Evolutionary conservation across 257 asterid genomes (phyloP).

Genomic region (Solanum neorickii): DNA sequence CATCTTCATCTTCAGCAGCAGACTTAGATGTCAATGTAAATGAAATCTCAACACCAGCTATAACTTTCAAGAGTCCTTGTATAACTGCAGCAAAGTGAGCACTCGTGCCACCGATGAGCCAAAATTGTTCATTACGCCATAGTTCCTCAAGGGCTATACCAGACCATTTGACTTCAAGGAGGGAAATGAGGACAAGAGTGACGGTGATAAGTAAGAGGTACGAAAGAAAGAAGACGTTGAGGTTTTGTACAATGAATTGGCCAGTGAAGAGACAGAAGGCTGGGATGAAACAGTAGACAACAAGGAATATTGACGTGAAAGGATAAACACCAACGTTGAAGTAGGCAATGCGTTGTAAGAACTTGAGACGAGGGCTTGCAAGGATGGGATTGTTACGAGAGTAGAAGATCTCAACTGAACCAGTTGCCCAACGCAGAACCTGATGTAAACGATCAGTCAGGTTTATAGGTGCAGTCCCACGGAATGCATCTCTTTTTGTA

Average conservation of each 20-base stretch:
- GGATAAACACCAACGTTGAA: slow-evolving; percentile 95
- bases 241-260: slow-evolving; percentile 66
- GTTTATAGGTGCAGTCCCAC: slow-evolving; percentile 91
- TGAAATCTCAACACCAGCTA: slow-evolving; percentile 86
- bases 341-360: slow-evolving; percentile 82
- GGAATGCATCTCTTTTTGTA: slow-evolving; percentile 87
- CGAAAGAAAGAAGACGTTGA: slow-evolving; percentile 40
- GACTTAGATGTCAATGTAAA: slow-evolving; percentile 77
- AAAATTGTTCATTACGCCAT: slow-evolving; percentile 96
- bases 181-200: slow-evolving; percentile 54
- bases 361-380: slow-evolving; percentile 78
- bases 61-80: slow-evolving; percentile 76
- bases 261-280: slow-evolving; percentile 84
- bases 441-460: slow-evolving; percentile 95
- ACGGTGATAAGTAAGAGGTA: slow-evolving; percentile 65
- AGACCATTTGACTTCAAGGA: slow-evolving; percentile 93
- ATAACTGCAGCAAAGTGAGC: slow-evolving; percentile 82
- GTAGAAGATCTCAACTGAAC: slow-evolving; percentile 94
- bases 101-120: slow-evolving; percentile 89
- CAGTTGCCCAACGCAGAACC: slow-evolving; percentile 97
- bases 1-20: slow-evolving; percentile 61
- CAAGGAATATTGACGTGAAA: slow-evolving; percentile 81
- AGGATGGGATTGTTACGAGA: slow-evolving; percentile 70
- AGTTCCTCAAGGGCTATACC: slow-evolving; percentile 81
- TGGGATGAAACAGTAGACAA: slow-evolving; percentile 80